A percentile compares a stretch with the other conserved stretches of the same genome.
Conservation (phyloP, 2,329 filamentous ascomycete genomes). For the Ophiostoma quercus region DNA sequence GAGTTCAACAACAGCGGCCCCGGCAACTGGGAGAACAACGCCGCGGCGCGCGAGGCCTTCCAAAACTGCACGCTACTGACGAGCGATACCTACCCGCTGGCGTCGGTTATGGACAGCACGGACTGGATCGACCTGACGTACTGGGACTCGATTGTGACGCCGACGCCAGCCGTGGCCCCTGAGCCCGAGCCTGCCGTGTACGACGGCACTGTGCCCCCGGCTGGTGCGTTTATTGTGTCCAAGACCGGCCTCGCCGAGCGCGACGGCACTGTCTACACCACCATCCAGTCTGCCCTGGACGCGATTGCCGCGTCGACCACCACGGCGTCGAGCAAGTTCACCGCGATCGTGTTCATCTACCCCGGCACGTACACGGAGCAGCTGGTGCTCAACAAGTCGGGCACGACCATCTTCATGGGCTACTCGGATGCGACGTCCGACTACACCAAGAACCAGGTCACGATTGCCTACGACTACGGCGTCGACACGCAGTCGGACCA, state of each 20-base stretch:
- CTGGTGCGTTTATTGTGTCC: neutral
- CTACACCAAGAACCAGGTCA: constrained; percentile 56
- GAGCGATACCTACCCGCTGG: constrained; percentile 29
- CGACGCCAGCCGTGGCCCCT: constrained; percentile 18
- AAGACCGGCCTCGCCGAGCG: neutral
- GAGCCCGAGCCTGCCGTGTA: constrained; percentile 31
- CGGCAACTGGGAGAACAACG: constrained; percentile 23
- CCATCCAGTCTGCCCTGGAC: constrained; percentile 2
- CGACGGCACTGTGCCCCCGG: neutral
- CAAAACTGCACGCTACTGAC: constrained; percentile 29
- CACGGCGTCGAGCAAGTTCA: constrained; percentile 40
- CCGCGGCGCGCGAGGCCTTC: constrained; percentile 31
- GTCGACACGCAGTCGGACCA: constrained; percentile 35
- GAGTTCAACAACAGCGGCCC: constrained; percentile 9
- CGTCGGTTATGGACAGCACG: constrained; percentile 29
- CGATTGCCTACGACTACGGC: constrained; percentile 40
- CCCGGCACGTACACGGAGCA: constrained; percentile 57
- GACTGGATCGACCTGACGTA: constrained; percentile 30
- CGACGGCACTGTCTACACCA: neutral
- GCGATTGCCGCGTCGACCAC: constrained; percentile 30
- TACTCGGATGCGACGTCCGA: constrained; percentile 48
- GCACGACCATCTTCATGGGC: constrained; percentile 49
- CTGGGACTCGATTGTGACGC: constrained; percentile 26
- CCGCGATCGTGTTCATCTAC: constrained; percentile 52
- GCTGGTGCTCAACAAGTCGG: constrained; percentile 43